These are phyloP conservation scores for Tagetes erecta DNA, from an alignment of 129 eudicot species.

Conservation along the genomic window DNA sequence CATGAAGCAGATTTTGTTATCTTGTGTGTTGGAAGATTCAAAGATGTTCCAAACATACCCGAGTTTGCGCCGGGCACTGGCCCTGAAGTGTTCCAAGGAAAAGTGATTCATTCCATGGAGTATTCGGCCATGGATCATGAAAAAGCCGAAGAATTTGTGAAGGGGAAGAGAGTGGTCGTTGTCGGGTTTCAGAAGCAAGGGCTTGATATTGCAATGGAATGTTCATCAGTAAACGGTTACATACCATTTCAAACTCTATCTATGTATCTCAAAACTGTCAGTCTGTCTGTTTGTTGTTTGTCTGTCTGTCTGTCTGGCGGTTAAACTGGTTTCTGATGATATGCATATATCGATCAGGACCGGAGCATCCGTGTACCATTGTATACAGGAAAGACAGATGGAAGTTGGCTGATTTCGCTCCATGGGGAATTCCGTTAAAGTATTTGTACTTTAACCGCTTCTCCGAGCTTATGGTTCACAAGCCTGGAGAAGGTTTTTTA, in stretches of 20 bases:
- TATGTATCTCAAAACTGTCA: no score
- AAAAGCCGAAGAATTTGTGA: slow-evolving; percentile 35
- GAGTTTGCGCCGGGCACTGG: slow-evolving; percentile 44
- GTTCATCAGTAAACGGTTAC: slow-evolving; percentile 49
- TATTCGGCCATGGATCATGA: slow-evolving; percentile 49
- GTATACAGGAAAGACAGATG: slow-evolving; percentile 53
- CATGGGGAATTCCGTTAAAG: slow-evolving; percentile 62
- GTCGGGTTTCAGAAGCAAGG: slow-evolving; percentile 65
- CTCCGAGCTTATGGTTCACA: slow-evolving; percentile 61
- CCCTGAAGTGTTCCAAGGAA: slow-evolving; percentile 50
- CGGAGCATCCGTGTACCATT: slow-evolving; percentile 54
- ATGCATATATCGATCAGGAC: slow-evolving; percentile 36
- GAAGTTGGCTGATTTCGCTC: slow-evolving; percentile 53
- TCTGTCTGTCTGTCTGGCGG: not conserved
- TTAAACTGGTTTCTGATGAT: not conserved
- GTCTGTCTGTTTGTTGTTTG: no score
- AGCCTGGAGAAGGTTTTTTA: slow-evolving; percentile 62
- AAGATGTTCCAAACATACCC: slow-evolving; percentile 60
- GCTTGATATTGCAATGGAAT: slow-evolving; percentile 62
- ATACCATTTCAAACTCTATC: no score
- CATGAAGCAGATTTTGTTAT: slow-evolving; percentile 60
- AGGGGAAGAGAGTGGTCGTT: slow-evolving; percentile 52
- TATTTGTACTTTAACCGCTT: slow-evolving; percentile 56
- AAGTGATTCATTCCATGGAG: slow-evolving; percentile 65
- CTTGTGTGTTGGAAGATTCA: slow-evolving; percentile 63